Base-by-base conservation (phyloP, 139 green algal genomes). In the Auxenochlorella pyrenoidosa region DNA sequence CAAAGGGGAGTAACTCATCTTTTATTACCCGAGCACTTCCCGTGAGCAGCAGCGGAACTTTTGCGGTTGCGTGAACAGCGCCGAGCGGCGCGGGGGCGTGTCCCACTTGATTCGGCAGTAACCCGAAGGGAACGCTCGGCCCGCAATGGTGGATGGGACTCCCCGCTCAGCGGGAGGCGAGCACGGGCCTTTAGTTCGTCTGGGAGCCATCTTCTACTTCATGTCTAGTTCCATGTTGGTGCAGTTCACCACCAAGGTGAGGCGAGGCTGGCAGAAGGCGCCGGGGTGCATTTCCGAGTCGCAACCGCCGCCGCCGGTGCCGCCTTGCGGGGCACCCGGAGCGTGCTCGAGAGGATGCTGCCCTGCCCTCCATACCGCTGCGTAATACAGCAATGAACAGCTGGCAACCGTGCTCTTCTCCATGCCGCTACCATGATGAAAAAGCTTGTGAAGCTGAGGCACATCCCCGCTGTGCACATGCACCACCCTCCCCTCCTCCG, bases 211-310 rank as follows among this genome's bases (percentile, higher is more conserved):
- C 1, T 32, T 89, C 30, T 96, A 96, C 86, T 96, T 94, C 85
- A 92, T 91, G 82, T 75, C 71, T 4, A 84, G 84, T 0, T 94
- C 89, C 6, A 94, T 96, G 80, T 63, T 92, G 12, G 93, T 96
- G 59, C 92, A 95, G 89, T 95, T 94, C 44, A 92, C 91, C 15
- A 96, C 92, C 86, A 96, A 96, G 91, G 93, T 94, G 51, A 26
- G 51, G 19, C 30, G 66, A 26, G 72, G 1, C 38, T 34, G 32
- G 59, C 24, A 38, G 58, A 8, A 24, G 40, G 28, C 36, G n/a
- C 19, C 19, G 18, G 59, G 59, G 13, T 44, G 34, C 34, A 68
- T 3, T 40, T n/a, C 36, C 5, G 59, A 18, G 78, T 40, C 78
- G 36, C 78, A 72, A 44, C 34, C 78, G 60, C 71, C 71, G 71